These are phyloP conservation scores for Linnemannia schmuckeri DNA, from an alignment of 192 early-diverging fungal genomes.

Conservation along the genomic window DNA sequence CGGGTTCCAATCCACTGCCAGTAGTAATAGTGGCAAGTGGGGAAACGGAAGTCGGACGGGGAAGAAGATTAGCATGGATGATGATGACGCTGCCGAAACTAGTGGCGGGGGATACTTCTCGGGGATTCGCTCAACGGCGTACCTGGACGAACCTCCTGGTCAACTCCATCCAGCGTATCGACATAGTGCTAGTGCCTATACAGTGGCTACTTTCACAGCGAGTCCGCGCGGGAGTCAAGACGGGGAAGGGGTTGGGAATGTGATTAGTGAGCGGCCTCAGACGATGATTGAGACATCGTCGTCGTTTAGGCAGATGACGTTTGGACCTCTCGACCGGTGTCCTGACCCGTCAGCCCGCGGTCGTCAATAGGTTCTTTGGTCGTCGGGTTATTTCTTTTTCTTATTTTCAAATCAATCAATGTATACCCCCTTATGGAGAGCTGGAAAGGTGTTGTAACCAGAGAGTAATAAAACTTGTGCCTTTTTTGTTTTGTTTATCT, in stretches of 20 bases:
- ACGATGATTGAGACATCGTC: neutral
- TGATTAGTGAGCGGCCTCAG: neutral
- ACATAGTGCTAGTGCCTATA: conserved; percentile 5
- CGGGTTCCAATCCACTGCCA: neutral
- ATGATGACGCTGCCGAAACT: neutral
- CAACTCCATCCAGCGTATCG: neutral
- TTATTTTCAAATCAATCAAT: no score
- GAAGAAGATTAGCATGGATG: neutral
- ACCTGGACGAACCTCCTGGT: neutral
- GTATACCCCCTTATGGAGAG: no score
- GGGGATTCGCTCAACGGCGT: neutral
- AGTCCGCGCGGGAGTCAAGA: conserved; percentile 3
- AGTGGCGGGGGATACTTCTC: neutral
- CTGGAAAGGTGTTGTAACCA: no score
- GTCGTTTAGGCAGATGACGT: neutral
- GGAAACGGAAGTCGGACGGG: neutral
- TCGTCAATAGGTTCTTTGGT: neutral
- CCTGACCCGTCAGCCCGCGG: neutral
- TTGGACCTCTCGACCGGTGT: neutral
- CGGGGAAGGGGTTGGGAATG: neutral
- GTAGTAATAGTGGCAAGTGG: neutral
- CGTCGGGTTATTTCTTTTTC: no score
- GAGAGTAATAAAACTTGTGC: no score
- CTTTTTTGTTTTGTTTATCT: no score
- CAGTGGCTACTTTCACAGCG: neutral